Evolutionary conservation across 192 early-diverging fungal genomes (phyloP).

Genomic region (Phlyctochytrium arcticum): DNA sequence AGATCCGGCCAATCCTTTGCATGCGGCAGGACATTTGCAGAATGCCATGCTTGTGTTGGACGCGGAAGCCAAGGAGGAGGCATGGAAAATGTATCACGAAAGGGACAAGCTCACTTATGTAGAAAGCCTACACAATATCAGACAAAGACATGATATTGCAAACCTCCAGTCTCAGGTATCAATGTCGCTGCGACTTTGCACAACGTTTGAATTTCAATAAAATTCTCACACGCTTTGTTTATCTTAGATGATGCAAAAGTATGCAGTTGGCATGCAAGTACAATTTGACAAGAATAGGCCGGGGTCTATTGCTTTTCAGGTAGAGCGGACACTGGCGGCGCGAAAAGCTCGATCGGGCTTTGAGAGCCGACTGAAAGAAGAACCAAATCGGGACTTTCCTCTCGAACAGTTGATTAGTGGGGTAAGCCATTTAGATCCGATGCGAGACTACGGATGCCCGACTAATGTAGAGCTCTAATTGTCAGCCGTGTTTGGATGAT

Average conservation of each 20-base stretch:
- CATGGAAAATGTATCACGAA: background rate
- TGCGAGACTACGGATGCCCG: background rate
- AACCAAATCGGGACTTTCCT: background rate
- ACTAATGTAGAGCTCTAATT: background rate
- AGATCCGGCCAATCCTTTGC: background rate
- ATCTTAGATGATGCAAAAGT: background rate
- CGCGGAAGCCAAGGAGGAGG: background rate
- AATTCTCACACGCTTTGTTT: too few relatives aligned
- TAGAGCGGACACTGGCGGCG: background rate
- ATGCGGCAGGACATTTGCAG: background rate
- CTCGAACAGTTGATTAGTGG: background rate
- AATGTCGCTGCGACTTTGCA: too few relatives aligned
- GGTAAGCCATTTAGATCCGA: background rate
- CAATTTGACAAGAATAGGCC: background rate
- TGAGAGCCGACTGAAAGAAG: background rate
- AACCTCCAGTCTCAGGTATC: too few relatives aligned
- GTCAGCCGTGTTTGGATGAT: background rate
- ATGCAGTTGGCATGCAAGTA: background rate
- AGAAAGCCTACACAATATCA: too few relatives aligned
- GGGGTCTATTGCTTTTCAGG: conserved; percentile 1
- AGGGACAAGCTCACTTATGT: too few relatives aligned
- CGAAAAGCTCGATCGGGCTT: conserved; percentile 15
- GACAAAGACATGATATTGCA: too few relatives aligned
- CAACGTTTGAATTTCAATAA: too few relatives aligned
- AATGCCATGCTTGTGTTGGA: background rate